Evolutionary conservation across 1,139 yeast species (phyloP), one percentile per base, ranked within the genome.

Genomic region (Wickerhamomyces sp.): DNA sequence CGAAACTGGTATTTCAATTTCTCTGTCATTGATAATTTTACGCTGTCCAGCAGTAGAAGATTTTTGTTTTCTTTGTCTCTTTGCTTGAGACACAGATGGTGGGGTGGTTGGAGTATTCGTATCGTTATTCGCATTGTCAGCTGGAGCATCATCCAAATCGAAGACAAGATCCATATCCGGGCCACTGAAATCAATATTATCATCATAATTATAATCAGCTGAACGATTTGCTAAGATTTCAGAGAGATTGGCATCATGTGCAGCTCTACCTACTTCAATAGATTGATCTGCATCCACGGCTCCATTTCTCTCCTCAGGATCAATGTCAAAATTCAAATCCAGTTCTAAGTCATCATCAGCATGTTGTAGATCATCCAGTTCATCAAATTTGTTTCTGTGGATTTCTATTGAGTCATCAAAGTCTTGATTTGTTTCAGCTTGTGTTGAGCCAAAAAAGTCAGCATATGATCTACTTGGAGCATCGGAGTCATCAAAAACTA

Each of bases 341-440:
- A 63, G 54, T 33, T 62, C 65, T 5, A 60, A 41, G 31, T 51
- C 59, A 38, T 48, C 55, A 29, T 47, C 40, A 28, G 32, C 54
- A 14, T 42, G 34, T 28, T 48, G 48, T 14, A 54, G 32, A 19
- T 50, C 54, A 36, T 53, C 58, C 28, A 52, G 26, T 9, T 58
- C 55, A 31, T 54, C 56, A 28, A 51, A 43, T 37, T 47, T 51
- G 21, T 65, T 64, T 56, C 90, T 68, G 14, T 82, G 81, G 31
- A 72, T 60, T 51, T 84, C 94, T 33, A 81, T 67, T 0, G 85
- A 78, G 12, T 68, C 68, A 49, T 74, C 80, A 37, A 63, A 59
- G 19, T 46, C 56, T 39, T 51, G 45, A 21, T 37, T 42, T 14
- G 47, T 44, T 3, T 33, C 31, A 16, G 42, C 31, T 25, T 49